Conservation (phyloP, 495 filamentous ascomycete species). For the Aspergillus diversus region DNA sequence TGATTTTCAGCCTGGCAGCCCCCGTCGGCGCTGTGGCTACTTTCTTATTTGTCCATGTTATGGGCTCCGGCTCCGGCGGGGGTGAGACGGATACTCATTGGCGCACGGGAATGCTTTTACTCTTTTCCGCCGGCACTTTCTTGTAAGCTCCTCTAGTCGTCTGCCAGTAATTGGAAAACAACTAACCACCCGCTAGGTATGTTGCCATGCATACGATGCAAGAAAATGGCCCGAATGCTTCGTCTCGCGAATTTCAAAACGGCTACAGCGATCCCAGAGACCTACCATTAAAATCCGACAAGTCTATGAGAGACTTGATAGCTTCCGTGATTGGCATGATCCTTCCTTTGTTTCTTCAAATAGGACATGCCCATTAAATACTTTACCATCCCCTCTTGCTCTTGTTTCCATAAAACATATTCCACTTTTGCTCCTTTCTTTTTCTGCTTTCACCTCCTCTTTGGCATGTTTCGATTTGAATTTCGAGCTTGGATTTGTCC, state of each 20-base stretch:
- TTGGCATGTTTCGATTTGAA: neutral
- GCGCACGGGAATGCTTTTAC: slow-evolving; percentile 88
- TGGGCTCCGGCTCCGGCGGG: slow-evolving; percentile 56
- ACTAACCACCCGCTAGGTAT: slow-evolving; percentile 60
- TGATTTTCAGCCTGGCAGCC: slow-evolving; percentile 90
- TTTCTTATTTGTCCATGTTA: slow-evolving; percentile 73
- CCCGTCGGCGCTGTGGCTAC: slow-evolving; percentile 84
- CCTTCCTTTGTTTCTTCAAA: slow-evolving; percentile 83
- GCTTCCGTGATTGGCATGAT: slow-evolving; percentile 88
- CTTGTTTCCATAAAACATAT: neutral
- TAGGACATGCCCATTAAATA: slow-evolving; percentile 81
- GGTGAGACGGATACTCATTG: slow-evolving; percentile 64
- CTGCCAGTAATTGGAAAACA: neutral
- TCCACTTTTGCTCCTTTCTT: neutral
- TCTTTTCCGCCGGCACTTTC: slow-evolving; percentile 95
- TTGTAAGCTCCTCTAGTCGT: slow-evolving; percentile 61
- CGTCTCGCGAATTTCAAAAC: slow-evolving; percentile 60
- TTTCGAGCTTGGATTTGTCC: neutral
- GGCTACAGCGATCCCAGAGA: slow-evolving; percentile 66
- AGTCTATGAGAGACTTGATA: slow-evolving; percentile 59
- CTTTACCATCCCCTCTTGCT: neutral
- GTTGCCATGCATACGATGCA: slow-evolving; percentile 99
- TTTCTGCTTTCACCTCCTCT: neutral
- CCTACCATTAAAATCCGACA: slow-evolving; percentile 39
- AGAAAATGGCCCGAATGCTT: slow-evolving; percentile 61